Evolutionary conservation across 805 yeast species (phyloP), one percentile per base, ranked within the genome.

Genomic region (Nakazawaea holstii): DNA sequence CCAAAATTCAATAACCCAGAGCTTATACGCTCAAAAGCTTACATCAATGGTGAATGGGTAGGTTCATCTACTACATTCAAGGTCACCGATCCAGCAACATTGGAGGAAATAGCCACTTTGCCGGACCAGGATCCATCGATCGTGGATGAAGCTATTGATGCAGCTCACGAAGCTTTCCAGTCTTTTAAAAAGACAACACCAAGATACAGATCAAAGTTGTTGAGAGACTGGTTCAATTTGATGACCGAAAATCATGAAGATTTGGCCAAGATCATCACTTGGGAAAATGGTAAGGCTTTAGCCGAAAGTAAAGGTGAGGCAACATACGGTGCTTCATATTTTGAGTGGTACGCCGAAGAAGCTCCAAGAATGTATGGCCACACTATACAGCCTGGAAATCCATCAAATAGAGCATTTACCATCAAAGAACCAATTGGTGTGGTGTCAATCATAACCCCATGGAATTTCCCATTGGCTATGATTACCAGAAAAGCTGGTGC

Each of bases 311-410:
- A 67, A 41, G 91, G 90, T 8, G 94, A 86, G 61, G 73, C 85
- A 33, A 64, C 58, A 45, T 80, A 82, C 55, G 82, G 84, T 8
- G 84, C 88, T 1, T 77, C 87, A 8, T 90, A 85, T 64, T 85
- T 87, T 61, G 91, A 88, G 59, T 91, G 97, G 97, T 91, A 81
- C 59, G 74, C 94, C 28, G 94, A 84, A 61, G 87, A 81, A 54
- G 91, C 91, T 8, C 86, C 89, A 35, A 74, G 89, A 56, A 64
- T 77, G 31, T 68, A 78, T 44, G 92, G 91, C 14, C 83, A 80
- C 52, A 67, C 74, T 13, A 78, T 85, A 48, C 76, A 76, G 20
- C 78, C 88, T 2, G 68, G 74, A 42, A 70, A 67, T 51, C 61
- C 74, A 2, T 53, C 66, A 24, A 70, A 66, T 55, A 72, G 84